Percentiles rank a stretch among this genome's conserved stretches.
Evolutionary conservation across 2,329 filamentous ascomycete genomes (phyloP).

Genomic region (Curvularia eragrostidis): DNA sequence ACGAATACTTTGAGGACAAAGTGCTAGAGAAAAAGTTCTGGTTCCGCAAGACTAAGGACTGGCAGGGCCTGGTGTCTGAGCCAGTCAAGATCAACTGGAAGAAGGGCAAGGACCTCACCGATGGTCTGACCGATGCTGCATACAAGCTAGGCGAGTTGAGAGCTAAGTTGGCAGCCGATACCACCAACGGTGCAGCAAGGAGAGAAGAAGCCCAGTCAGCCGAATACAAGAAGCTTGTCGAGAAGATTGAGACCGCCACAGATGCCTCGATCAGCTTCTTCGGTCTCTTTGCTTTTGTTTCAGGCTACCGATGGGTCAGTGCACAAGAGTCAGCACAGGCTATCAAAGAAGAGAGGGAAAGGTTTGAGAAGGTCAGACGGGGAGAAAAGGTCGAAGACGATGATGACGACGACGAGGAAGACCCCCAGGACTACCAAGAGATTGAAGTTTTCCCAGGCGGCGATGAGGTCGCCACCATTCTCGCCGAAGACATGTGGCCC

Average conservation of each 20-base stretch:
- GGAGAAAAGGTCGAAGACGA: slow-evolving; percentile 50
- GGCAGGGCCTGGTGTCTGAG: slow-evolving; percentile 82
- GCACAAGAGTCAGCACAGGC: slow-evolving; percentile 74
- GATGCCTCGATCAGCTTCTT: slow-evolving; percentile 81
- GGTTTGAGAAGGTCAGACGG: slow-evolving; percentile 55
- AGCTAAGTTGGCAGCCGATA: slow-evolving; percentile 42
- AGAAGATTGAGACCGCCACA: slow-evolving; percentile 63
- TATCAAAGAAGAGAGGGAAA: slow-evolving; percentile 65
- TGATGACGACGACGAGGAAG: slow-evolving; percentile 60
- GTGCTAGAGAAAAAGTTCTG: slow-evolving; percentile 91
- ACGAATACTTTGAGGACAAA: slow-evolving; percentile 80
- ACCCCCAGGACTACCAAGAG: slow-evolving; percentile 69
- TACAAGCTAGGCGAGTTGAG: slow-evolving; percentile 72
- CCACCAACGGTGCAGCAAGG: slow-evolving; percentile 49
- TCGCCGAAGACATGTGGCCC: slow-evolving; percentile 89
- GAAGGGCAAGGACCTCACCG: slow-evolving; percentile 78
- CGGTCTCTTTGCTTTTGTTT: slow-evolving; percentile 80
- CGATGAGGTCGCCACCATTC: slow-evolving; percentile 78
- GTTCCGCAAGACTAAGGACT: slow-evolving; percentile 74
- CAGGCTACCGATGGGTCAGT: slow-evolving; percentile 69
- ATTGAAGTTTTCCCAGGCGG: slow-evolving; percentile 88
- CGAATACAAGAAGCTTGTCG: slow-evolving; percentile 62
- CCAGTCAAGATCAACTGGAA: slow-evolving; percentile 85
- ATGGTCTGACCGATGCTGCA: slow-evolving; percentile 77
- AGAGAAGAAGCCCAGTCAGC: slow-evolving; percentile 63